phyloP scores from a whole-genome alignment of 345 rosid genomes.

The Odontarrhena argentea region DNA sequence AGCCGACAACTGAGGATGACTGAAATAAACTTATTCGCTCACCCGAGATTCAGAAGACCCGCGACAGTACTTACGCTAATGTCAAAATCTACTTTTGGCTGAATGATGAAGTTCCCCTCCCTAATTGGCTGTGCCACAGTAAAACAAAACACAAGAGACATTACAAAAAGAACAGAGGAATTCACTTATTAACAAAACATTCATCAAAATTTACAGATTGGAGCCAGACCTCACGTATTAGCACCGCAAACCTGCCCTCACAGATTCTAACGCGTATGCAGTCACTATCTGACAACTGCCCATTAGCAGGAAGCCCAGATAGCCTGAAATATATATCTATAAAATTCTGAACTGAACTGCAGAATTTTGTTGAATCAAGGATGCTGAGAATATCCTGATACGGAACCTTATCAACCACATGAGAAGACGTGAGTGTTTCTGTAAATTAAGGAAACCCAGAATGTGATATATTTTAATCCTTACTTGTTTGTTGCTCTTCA shows the following conservation, averaged over 20 bases:
- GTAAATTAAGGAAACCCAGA: slow-evolving; percentile 4
- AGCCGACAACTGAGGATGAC: slow-evolving; percentile 3
- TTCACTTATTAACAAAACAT: slow-evolving; percentile 10
- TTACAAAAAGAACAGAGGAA: slow-evolving; percentile 35
- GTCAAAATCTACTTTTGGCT: slow-evolving; percentile 99
- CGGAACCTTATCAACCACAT: slow-evolving; percentile 61
- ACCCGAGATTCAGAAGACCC: slow-evolving; percentile 99
- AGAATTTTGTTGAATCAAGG: slow-evolving; percentile 76
- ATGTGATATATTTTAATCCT: slow-evolving; percentile 24
- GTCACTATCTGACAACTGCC: slow-evolving; percentile 84
- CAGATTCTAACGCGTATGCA: slow-evolving; percentile 98
- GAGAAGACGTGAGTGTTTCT: slow-evolving; percentile 23
- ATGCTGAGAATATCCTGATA: slow-evolving; percentile 85
- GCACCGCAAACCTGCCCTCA: slow-evolving; percentile 96
- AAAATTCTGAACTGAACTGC: slow-evolving; percentile 94
- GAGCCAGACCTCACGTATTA: slow-evolving; percentile 87
- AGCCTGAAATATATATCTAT: slow-evolving; percentile 87
- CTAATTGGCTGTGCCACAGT: slow-evolving; percentile 69
- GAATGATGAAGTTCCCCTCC: slow-evolving; percentile 99
- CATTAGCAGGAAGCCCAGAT: slow-evolving; percentile 82
- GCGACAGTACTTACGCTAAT: slow-evolving; percentile 96
- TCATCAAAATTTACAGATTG: slow-evolving; percentile 17
- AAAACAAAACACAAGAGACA: slow-evolving; percentile 13
- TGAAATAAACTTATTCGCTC: slow-evolving; percentile 36
- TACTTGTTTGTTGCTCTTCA: slow-evolving; percentile 96